Conservation (phyloP, 805 yeast species). For the Candida yuanshanica region DNA sequence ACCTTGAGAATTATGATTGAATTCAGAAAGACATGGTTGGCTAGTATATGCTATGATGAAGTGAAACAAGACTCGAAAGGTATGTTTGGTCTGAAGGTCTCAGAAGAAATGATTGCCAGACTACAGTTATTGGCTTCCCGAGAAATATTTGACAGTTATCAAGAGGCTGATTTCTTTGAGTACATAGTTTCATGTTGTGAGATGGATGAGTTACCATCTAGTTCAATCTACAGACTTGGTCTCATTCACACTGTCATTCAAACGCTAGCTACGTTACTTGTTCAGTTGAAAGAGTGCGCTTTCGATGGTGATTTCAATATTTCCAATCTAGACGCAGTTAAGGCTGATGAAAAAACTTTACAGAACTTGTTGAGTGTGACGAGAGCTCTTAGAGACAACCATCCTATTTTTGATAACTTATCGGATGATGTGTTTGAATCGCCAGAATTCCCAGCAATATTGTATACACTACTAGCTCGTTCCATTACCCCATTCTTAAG, state of each 20-base stretch:
- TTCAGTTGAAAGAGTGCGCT: slow-evolving; percentile 22
- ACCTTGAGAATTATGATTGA: slow-evolving; percentile 48
- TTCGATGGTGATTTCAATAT: slow-evolving; percentile 25
- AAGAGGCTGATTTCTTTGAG: slow-evolving; percentile 48
- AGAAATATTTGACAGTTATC: slow-evolving; percentile 29
- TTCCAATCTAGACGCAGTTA: slow-evolving; percentile 30
- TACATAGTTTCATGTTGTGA: slow-evolving; percentile 44
- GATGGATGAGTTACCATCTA: slow-evolving; percentile 39
- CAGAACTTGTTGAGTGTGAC: slow-evolving; percentile 7
- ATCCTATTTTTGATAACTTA: slow-evolving; percentile 24
- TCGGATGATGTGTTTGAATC: slow-evolving; percentile 23
- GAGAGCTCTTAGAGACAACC: slow-evolving; percentile 19
- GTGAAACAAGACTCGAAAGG: not conserved
- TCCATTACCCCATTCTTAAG: slow-evolving; percentile 61
- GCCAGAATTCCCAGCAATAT: slow-evolving; percentile 29
- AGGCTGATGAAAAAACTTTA: slow-evolving; percentile 8
- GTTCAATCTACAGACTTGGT: slow-evolving; percentile 43
- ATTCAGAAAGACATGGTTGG: slow-evolving; percentile 19
- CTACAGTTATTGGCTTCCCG: slow-evolving; percentile 30
- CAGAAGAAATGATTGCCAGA: slow-evolving; percentile 26
- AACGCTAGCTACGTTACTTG: slow-evolving; percentile 21
- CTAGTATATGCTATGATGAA: not conserved
- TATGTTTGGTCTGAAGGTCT: not conserved
- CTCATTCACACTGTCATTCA: slow-evolving; percentile 51
- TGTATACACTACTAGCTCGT: slow-evolving; percentile 52